phyloP scores from a whole-genome alignment of 2,329 filamentous ascomycete genomes.

The Parastagonospora avenae region DNA sequence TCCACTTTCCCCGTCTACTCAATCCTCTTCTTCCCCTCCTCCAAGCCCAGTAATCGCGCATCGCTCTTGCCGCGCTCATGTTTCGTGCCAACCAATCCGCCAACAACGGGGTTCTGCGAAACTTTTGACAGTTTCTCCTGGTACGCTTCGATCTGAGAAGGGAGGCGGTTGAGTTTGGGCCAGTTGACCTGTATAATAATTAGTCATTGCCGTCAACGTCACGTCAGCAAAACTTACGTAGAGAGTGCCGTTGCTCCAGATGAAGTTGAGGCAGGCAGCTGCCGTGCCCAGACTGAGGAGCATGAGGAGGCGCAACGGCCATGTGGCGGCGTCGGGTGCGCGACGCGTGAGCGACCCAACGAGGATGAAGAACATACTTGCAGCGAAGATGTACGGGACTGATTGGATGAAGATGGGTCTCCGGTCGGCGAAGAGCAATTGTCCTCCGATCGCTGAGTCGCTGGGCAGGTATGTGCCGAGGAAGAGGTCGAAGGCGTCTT shows the following conservation, averaged over 20 bases:
- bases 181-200: constrained; percentile 79
- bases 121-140: constrained; percentile 84
- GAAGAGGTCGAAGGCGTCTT: constrained; percentile 96
- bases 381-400: constrained; percentile 88
- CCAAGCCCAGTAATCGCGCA: constrained; percentile 79
- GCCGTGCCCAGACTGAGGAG: constrained; percentile 76
- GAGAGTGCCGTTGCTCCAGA: constrained; percentile 84
- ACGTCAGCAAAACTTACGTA: constrained; percentile 70
- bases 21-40: constrained; percentile 98
- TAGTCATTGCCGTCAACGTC: constrained; percentile 8
- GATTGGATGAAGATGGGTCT: constrained; percentile 87
- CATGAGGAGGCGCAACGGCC: constrained; percentile 82
- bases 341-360: constrained; percentile 75
- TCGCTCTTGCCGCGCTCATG: constrained; percentile 87
- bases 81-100: constrained; percentile 66
- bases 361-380: constrained; percentile 82
- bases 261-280: constrained; percentile 75
- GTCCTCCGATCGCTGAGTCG: constrained; percentile 70
- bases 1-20: constrained; percentile 58
- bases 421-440: constrained; percentile 80
- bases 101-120: constrained; percentile 80
- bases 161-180: constrained; percentile 91
- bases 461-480: constrained; percentile 82
- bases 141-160: constrained; percentile 85
- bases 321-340: constrained; percentile 73